Evolutionary conservation across 129 eudicot species (phyloP), one percentile per base, ranked within the genome.

Genomic region (Apium graveolens): DNA sequence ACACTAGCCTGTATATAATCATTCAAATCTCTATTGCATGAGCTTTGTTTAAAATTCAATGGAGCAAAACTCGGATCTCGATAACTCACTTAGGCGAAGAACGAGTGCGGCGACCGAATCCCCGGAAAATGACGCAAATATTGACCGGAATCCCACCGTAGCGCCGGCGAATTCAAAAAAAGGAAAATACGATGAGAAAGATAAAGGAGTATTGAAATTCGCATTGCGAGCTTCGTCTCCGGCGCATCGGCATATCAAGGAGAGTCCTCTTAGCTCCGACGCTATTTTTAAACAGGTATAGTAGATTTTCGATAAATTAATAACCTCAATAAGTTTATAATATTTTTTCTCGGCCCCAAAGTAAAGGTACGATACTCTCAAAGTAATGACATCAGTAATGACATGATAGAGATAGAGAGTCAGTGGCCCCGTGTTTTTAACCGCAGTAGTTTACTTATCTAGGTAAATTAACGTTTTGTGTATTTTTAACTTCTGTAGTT

Each of bases 211-310:
- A 63, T 2, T 0, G 32, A 83, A 80, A 74, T 87, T 63, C 37
- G 53, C 75, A 43, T 85, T 65, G 78, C 82, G 92, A 76, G 84
- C 92, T 32, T 83, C 92, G 38, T 80, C 84, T 29, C 92, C 92
- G 21, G 92, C 92, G 73, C 92, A 88, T 71, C 80, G 89, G 81
- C 76, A 74, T 26, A 78, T 43, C 45, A 88, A 79, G 80, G 92
- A 88, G 78, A 83, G 87, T 79, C 92, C 92, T 51, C 89, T 88
- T 43, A 88, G 92, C 55, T 88, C 92, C 35, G 92, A 81, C 80
- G 89, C 89, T 66, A 88, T 88, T 60, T 88, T 88, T 78, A 83
- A 83, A 72, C 92, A 88, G 89, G 92, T 76, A 21, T 11, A 55
- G 3, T 53, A 0, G 11, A 53, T 21, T 53, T 27, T 55, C 66